Evolutionary conservation across 257 asterid genomes (phyloP).

Genomic region (Solanum rostratum): DNA sequence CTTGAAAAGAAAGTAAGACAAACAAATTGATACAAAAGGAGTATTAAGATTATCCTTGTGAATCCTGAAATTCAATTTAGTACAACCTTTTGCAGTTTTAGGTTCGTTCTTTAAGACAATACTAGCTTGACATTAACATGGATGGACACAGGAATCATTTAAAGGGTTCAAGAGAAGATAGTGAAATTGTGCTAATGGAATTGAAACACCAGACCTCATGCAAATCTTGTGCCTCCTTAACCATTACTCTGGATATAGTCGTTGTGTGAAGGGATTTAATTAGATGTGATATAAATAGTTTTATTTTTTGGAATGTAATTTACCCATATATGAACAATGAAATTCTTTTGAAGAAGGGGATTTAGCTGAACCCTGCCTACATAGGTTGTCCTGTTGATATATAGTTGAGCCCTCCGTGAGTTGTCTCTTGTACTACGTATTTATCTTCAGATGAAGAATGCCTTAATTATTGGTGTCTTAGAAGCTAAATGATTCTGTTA

Average conservation of each 20-base stretch:
- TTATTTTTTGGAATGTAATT: neutral
- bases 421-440: neutral
- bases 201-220: neutral
- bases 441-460: neutral
- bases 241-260: neutral
- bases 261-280: neutral
- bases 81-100: neutral
- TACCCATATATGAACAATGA: neutral
- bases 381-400: neutral
- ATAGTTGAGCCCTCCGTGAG: neutral
- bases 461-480: neutral
- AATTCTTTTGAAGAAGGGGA: neutral
- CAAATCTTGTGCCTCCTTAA: neutral
- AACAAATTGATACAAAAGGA: too few species aligned
- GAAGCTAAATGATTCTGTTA: neutral
- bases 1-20: too few species aligned
- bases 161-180: neutral
- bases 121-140: neutral
- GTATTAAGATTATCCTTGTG: neutral
- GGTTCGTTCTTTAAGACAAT: neutral
- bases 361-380: neutral
- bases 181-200: neutral
- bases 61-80: neutral
- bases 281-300: neutral
- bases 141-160: neutral